These are phyloP conservation scores for Drechslerella stenobrocha DNA, from an alignment of 2,329 filamentous ascomycete genomes.

Conservation along the genomic window DNA sequence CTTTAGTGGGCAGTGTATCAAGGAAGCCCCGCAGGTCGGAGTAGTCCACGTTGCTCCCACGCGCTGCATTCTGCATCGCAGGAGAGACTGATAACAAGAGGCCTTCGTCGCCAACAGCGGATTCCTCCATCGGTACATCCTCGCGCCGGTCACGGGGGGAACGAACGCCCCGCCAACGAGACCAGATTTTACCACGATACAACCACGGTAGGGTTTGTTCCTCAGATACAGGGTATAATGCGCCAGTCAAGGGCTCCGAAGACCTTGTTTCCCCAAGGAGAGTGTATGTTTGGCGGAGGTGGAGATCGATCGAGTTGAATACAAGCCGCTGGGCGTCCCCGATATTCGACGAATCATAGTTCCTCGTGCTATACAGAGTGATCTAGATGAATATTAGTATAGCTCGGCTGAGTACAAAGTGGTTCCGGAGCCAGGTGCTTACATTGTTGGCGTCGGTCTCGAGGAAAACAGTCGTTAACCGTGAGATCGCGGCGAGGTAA, in stretches of 20 bases:
- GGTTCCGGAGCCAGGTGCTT: slow-evolving; percentile 5
- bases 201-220: slow-evolving; percentile 50
- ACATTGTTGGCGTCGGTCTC: slow-evolving; percentile 49
- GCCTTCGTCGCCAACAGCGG: slow-evolving; percentile 5
- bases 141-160: neutral
- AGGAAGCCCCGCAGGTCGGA: slow-evolving; percentile 26
- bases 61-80: slow-evolving; percentile 20
- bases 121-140: neutral
- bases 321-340: slow-evolving; percentile 52
- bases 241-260: slow-evolving; percentile 33
- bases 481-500: slow-evolving; percentile 50
- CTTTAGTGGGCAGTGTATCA: slow-evolving; percentile 10
- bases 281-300: slow-evolving; percentile 49
- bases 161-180: slow-evolving; percentile 50
- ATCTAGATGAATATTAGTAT: slow-evolving; percentile 40
- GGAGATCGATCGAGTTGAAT: slow-evolving; percentile 51
- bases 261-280: slow-evolving; percentile 34
- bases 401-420: no score
- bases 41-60: slow-evolving; percentile 19
- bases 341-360: slow-evolving; percentile 37
- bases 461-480: slow-evolving; percentile 51
- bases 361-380: slow-evolving; percentile 45
- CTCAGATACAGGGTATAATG: slow-evolving; percentile 50
- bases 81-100: slow-evolving; percentile 3
- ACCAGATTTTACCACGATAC: slow-evolving; percentile 51